Percentiles rank a stretch among this genome's conserved stretches.
phyloP scores from a whole-genome alignment of 805 yeast genomes.

The Candida andamanensis region DNA sequence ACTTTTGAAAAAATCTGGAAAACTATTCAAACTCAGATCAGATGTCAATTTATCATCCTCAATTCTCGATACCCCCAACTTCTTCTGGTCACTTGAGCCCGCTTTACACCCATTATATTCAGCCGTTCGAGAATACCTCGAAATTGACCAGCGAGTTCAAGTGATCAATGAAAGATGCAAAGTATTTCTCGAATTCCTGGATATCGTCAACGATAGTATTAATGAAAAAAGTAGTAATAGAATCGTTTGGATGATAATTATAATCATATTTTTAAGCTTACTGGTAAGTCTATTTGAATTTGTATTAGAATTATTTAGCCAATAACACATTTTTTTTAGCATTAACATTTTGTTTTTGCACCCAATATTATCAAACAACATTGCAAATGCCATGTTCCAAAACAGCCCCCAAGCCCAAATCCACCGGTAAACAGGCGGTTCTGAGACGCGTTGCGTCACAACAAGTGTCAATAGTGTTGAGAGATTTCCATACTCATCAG shows the following conservation, averaged over 20 bases:
- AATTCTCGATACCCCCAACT: conserved; percentile 91
- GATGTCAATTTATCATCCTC: conserved; percentile 90
- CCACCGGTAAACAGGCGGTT: no score
- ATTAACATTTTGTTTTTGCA: no score
- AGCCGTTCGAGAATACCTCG: conserved; percentile 88
- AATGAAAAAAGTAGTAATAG: conserved; percentile 90
- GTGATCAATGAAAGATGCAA: conserved; percentile 91
- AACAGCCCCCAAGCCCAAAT: no score
- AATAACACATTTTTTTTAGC: no score
- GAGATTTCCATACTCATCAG: no score
- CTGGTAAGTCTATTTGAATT: conserved; percentile 71
- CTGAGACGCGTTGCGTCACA: no score
- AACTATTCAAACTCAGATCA: conserved; percentile 81
- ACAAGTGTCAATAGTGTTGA: no score
- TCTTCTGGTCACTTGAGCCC: conserved; percentile 94
- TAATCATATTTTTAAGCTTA: conserved; percentile 73
- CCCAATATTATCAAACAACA: no score
- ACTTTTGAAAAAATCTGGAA: conserved; percentile 82
- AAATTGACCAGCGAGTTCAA: conserved; percentile 90
- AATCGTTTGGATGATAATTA: conserved; percentile 84
- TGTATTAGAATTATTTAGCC: conserved; percentile 51
- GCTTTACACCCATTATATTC: conserved; percentile 87
- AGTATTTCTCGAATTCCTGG: conserved; percentile 89
- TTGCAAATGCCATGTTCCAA: no score
- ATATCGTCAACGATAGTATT: conserved; percentile 87